Percentiles rank a stretch among this genome's conserved stretches.
These are phyloP conservation scores for Aspergillus cristatus DNA, from an alignment of 495 filamentous ascomycete genomes.

Conservation along the genomic window DNA sequence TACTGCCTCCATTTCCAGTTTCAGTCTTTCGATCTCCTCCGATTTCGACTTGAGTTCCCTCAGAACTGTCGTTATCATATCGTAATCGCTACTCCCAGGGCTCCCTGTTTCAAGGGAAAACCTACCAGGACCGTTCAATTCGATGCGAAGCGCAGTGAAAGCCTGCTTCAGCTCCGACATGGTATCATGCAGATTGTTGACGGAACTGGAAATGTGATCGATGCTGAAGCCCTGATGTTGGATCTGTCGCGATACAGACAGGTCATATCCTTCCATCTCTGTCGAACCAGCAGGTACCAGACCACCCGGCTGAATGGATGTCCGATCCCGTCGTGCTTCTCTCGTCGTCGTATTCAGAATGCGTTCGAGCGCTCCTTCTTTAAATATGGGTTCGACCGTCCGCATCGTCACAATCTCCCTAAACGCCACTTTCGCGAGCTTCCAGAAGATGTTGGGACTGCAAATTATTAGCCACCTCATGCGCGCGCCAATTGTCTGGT, in stretches of 20 bases:
- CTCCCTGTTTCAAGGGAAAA: constrained; percentile 10
- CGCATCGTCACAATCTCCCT: constrained; percentile 40
- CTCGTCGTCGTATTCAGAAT: constrained; percentile 17
- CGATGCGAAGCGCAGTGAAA: constrained; percentile 35
- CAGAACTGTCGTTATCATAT: constrained; percentile 37
- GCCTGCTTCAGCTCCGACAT: constrained; percentile 38
- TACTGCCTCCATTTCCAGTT: constrained; percentile 36
- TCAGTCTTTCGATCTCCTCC: constrained; percentile 38
- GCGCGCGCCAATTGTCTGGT: too few species aligned
- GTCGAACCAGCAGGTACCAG: constrained; percentile 19
- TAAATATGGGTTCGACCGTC: constrained; percentile 32
- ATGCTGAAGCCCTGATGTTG: constrained; percentile 35
- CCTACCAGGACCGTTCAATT: constrained; percentile 26
- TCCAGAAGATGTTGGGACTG: constrained; percentile 38
- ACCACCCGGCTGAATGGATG: constrained; percentile 14
- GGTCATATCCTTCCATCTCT: constrained; percentile 11
- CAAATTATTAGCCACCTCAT: constrained; percentile 8
- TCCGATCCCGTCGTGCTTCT: constrained; percentile 15
- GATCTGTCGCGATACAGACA: constrained; percentile 29
- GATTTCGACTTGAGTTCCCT: constrained; percentile 37
- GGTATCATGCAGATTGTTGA: constrained; percentile 36
- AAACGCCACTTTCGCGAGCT: constrained; percentile 35
- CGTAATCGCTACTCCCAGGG: constrained; percentile 16
- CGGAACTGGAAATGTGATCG: constrained; percentile 36
- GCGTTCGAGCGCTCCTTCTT: constrained; percentile 26